These are phyloP conservation scores for Camellia lanceoleosa DNA, from an alignment of 148 eudicot species.

Conservation along the genomic window DNA sequence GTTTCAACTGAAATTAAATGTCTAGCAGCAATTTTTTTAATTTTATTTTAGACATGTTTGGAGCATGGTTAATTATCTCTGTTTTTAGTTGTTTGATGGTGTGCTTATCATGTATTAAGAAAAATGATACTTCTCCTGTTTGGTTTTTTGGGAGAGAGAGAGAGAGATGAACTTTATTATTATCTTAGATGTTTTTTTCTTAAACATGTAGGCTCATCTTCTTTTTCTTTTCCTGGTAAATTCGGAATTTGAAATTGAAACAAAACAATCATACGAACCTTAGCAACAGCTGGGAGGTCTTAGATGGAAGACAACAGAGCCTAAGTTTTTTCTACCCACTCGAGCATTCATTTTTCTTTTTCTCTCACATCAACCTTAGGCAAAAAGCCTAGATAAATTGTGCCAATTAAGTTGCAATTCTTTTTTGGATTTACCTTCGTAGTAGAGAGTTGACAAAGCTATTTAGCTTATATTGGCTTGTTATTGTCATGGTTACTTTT, in stretches of 20 bases:
- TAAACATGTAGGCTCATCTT: not conserved
- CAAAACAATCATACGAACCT: not conserved
- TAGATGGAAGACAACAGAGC: slow-evolving; percentile 6
- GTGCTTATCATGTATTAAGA: not conserved
- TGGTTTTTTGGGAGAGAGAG: slow-evolving; percentile 2
- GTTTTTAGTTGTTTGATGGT: not conserved
- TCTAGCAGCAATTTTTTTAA: not conserved
- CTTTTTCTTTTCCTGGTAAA: not conserved
- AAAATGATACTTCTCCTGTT: not conserved
- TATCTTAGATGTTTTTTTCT: not conserved
- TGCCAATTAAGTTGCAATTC: not conserved
- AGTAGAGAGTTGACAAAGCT: not conserved
- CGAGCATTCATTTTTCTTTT: not conserved
- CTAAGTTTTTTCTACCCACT: not conserved
- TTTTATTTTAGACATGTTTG: not conserved
- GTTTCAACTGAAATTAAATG: not conserved
- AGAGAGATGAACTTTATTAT: not conserved
- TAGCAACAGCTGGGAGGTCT: not conserved
- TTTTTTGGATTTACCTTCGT: not conserved
- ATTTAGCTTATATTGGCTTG: not conserved
- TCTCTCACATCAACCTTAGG: not conserved
- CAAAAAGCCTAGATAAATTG: not conserved
- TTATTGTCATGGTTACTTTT: not conserved
- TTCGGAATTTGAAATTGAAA: slow-evolving; percentile 4
- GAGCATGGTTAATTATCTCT: not conserved